Evolutionary conservation across 2,329 filamentous ascomycete genomes (phyloP), one percentile per base, ranked within the genome.

Genomic region (Penicillium sumatraense): DNA sequence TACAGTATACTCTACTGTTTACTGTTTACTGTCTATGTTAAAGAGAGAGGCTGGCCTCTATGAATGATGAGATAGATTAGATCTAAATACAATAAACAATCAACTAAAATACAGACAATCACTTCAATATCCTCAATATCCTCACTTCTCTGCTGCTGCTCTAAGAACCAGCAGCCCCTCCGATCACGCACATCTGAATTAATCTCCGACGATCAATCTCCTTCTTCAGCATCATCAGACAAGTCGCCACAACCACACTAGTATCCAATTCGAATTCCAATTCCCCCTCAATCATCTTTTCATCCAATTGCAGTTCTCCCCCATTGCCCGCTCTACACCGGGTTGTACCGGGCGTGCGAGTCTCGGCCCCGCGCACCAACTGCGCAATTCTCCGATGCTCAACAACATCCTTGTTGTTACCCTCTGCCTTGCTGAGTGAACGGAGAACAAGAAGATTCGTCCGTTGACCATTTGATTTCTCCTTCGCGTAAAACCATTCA

Each of bases 181-280:
- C 61, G 18, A 84, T 76, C 3, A 78, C 70, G 53, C 78, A 77
- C 41, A 79, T 70, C 75, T 87, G 83, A 47, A 81, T 70, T 56
- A 76, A 66, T 54, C 83, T 75, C 59, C 83, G 74, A 38, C 85
- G 74, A 68, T 88, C 86, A 47, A 86, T 74, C 76, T 88, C 86
- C 70, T 82, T 84, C 80, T 88, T 88, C 61, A 88, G 68, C 85
- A 89, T 86, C 14, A 81, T 70, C 53, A 88, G 61, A 54, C 81
- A 85, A 14, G 82, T 86, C 40, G 80, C 78, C 16, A 87, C 77
- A 9, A 82, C 75, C 18, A 87, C 58, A n/a, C 78, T 72, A 62
- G 83, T 76, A 13, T 73, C 73, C 55, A 82, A 48, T 11, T 63
- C 53, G 62, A 83, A 76, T 11, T 73, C 73, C 55, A 82, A 48